These are phyloP conservation scores for Bonia amplexicaulis DNA, from an alignment of 176 grass and related monocot species.

Conservation along the genomic window DNA sequence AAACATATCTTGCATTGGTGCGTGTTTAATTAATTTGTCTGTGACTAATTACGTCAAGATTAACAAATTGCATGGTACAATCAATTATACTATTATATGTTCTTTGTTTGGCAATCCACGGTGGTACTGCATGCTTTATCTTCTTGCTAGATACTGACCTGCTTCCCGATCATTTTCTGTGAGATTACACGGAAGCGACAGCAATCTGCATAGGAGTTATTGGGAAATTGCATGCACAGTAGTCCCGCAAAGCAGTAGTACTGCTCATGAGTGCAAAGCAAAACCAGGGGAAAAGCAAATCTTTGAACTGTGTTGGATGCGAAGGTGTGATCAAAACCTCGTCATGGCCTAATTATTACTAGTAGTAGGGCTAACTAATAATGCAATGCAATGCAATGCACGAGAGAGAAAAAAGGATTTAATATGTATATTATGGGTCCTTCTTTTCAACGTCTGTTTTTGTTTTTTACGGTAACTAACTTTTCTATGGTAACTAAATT, in stretches of 20 bases:
- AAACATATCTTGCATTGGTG: background rate
- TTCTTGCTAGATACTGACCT: conserved; percentile 12
- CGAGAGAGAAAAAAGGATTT: background rate
- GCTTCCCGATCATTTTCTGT: conserved; percentile 8
- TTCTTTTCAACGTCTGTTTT: too few species aligned
- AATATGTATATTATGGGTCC: background rate
- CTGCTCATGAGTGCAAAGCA: conserved; percentile 18
- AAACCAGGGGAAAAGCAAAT: conserved; percentile 25
- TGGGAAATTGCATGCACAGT: conserved; percentile 7
- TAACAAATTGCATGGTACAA: conserved; percentile 19
- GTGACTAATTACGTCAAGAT: background rate
- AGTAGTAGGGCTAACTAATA: background rate
- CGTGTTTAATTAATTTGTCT: background rate
- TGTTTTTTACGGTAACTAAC: too few species aligned
- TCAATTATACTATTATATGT: background rate
- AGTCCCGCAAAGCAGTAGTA: background rate
- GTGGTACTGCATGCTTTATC: conserved; percentile 14
- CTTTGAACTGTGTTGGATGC: conserved; percentile 33
- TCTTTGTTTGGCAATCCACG: background rate
- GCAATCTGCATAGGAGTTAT: conserved; percentile 15
- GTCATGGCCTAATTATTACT: conserved; percentile 29
- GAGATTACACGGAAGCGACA: conserved; percentile 19
- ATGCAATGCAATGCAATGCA: background rate
- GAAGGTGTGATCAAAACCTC: conserved; percentile 29
- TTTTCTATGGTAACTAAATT: too few species aligned